Percentiles rank a stretch among this genome's conserved stretches.
Evolutionary conservation across 2,329 filamentous ascomycete species (phyloP).

Genomic region (Ophiognomonia clavigignenti-juglandacearum): DNA sequence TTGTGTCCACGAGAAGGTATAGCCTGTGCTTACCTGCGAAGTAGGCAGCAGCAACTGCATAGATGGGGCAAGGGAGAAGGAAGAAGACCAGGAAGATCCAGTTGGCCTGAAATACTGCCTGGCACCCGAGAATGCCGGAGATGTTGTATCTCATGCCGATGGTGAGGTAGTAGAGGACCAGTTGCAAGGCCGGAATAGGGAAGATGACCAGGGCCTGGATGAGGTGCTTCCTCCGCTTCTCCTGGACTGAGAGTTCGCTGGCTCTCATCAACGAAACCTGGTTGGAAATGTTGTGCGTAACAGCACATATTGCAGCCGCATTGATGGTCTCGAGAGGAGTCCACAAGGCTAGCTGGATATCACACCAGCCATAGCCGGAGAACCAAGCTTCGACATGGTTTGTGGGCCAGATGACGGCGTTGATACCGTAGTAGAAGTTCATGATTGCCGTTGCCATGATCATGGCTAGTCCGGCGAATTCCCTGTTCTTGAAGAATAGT

Average conservation of each 20-base stretch:
- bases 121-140: constrained; percentile 46
- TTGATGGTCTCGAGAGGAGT: constrained; percentile 38
- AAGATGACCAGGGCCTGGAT: constrained; percentile 52
- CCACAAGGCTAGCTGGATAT: constrained; percentile 37
- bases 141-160: constrained; percentile 44
- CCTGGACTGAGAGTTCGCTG: constrained; percentile 31
- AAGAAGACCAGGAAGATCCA: constrained; percentile 47
- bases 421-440: constrained; percentile 45
- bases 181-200: constrained; percentile 44
- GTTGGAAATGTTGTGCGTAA: constrained; percentile 48
- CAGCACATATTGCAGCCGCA: constrained; percentile 46
- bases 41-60: constrained; percentile 37
- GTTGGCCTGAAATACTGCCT: constrained; percentile 35
- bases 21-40: constrained; percentile 40
- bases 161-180: constrained; percentile 42
- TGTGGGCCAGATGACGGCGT: constrained; percentile 48
- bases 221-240: constrained; percentile 37
- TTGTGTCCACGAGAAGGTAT: background rate
- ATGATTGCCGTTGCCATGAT: constrained; percentile 39
- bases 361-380: constrained; percentile 48
- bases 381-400: constrained; percentile 48
- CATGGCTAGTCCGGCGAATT: constrained; percentile 48
- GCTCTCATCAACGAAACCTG: constrained; percentile 43
- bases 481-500: constrained; percentile 46
- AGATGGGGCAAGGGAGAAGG: constrained; percentile 38